Evolutionary conservation across 2,329 filamentous ascomycete species (phyloP).

Genomic region (Ceratocystis ficicola): DNA sequence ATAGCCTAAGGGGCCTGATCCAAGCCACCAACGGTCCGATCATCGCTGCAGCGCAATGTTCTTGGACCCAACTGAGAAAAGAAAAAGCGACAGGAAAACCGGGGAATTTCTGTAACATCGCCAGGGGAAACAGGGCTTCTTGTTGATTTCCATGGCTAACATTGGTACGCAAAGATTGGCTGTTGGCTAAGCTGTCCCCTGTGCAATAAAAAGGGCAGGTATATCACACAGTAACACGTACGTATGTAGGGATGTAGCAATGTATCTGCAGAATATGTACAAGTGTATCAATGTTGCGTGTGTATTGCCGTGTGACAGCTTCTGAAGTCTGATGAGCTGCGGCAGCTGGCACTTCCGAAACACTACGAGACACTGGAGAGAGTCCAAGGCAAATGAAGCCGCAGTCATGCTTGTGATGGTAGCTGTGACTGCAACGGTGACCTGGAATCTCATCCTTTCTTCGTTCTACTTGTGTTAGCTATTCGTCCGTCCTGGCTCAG

Average conservation of each 20-base stretch:
- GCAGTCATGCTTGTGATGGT: neutral
- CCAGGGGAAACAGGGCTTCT: too few relatives aligned
- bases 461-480: too few relatives aligned
- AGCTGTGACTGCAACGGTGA: too few relatives aligned
- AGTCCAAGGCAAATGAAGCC: neutral
- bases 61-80: neutral
- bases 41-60: neutral
- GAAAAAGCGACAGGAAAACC: conserved; percentile 4
- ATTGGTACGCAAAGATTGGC: neutral
- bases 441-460: too few relatives aligned
- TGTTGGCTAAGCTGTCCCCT: neutral
- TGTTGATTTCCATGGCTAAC: neutral
- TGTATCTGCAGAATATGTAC: too few relatives aligned
- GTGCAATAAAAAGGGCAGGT: neutral
- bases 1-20: neutral
- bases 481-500: too few relatives aligned
- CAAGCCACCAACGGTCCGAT: neutral
- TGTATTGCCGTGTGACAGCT: too few relatives aligned
- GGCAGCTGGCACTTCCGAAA: neutral
- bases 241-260: too few relatives aligned
- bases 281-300: too few relatives aligned
- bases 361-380: neutral
- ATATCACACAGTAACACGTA: too few relatives aligned
- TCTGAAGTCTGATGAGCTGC: neutral
- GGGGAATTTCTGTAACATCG: neutral